These are phyloP conservation scores for Hypoxylon fuscum DNA, from an alignment of 495 filamentous ascomycete species.

Conservation along the genomic window DNA sequence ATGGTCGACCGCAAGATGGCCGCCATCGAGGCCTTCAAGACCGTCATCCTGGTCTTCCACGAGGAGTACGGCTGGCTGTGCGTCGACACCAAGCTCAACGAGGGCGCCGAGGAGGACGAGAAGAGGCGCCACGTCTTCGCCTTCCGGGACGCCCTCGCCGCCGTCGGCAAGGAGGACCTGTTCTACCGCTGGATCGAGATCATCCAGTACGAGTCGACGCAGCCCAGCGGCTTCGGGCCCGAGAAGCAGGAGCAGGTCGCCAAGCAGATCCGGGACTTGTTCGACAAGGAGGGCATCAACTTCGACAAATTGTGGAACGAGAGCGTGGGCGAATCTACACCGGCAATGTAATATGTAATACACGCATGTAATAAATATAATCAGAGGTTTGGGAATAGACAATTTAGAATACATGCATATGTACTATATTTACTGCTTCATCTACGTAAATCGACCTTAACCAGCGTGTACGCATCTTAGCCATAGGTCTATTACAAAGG, in stretches of 20 bases:
- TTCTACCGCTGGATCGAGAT: conserved; percentile 90
- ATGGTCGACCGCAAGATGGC: conserved; percentile 69
- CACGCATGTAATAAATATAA: no score
- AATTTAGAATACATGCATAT: no score
- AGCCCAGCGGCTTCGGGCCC: conserved; percentile 74
- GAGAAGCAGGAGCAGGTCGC: conserved; percentile 74
- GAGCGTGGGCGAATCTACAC: conserved; percentile 65
- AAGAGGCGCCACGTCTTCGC: conserved; percentile 69
- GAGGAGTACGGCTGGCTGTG: conserved; percentile 72
- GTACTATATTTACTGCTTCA: no score
- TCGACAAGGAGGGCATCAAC: conserved; percentile 73
- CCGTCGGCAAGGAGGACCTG: conserved; percentile 79
- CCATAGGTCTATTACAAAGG: no score
- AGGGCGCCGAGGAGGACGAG: conserved; percentile 62
- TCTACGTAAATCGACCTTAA: no score
- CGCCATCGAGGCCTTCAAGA: conserved; percentile 66
- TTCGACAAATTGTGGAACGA: conserved; percentile 80
- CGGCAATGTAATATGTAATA: not conserved
- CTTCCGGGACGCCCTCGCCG: conserved; percentile 74
- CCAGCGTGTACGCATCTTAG: no score
- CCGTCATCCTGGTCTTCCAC: conserved; percentile 70
- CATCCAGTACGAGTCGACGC: conserved; percentile 80
- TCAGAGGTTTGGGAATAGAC: no score
- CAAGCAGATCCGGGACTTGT: conserved; percentile 70
- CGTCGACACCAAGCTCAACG: conserved; percentile 60